Evolutionary conservation across 257 asterid genomes (phyloP), one percentile per base, ranked within the genome.

Genomic region (Linderniella brevidens): DNA sequence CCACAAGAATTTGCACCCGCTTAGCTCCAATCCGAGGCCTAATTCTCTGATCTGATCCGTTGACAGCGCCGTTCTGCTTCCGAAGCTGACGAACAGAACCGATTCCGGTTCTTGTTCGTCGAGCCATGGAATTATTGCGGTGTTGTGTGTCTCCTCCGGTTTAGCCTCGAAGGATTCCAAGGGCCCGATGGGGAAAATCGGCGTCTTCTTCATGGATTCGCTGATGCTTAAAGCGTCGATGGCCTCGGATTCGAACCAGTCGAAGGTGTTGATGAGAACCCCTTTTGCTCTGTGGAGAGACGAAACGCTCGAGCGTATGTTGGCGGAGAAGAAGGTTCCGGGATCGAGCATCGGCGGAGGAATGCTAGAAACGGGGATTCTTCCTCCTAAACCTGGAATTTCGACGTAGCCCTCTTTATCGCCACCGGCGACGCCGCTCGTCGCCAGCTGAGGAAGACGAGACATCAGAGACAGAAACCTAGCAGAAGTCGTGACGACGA

Each of bases 41-140:
- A 78, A 8, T 48, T 78, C 77, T 17, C 16, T 52, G 5, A 52
- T 59, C 43, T 72, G 90, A 16, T 54, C 65, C 16, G 16, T 56
- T 13, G 76, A 36, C 45, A 78, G 43, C 0, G 80, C 64, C 12
- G 72, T 65, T 47, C 83, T 60, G 59, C 63, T 68, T 11, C 83
- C 83, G 25, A 71, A 75, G 68, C 71, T 63, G 14, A 75, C 45
- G 59, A 56, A 68, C 8, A 75, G 16, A 5, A 75, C 79, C 0
- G 79, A 59, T 46, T 47, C 54, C 7, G 62, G 57, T 3, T 59
- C 46, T 60, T 75, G 79, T 12, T 52, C 40, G 40, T 75, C 72
- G 1, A 75, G 76, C 83, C 83, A 75, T 50, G 66, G 68, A 29
- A 41, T 20, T 4, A n/a, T 11, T 15, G n/a, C 52, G n/a, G n/a